Conservation (phyloP, 352 stramenopile genomes). For the Phytophthora crassamura region DNA sequence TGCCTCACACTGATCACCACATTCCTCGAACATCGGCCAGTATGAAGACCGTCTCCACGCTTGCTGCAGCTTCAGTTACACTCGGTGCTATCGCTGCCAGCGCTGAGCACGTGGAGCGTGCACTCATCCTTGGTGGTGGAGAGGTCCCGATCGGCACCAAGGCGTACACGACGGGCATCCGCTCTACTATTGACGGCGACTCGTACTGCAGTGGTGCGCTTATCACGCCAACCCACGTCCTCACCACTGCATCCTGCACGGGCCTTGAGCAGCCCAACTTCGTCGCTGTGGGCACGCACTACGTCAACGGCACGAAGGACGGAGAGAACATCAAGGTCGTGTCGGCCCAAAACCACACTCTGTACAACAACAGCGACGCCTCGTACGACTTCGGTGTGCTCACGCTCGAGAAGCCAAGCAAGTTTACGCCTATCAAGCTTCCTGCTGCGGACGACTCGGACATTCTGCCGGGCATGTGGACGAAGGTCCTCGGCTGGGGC, state of each 20-base stretch:
- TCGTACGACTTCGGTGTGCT: constrained; percentile 47
- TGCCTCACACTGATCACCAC: constrained; percentile 16
- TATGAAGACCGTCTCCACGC: constrained; percentile 19
- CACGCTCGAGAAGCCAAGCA: constrained; percentile 40
- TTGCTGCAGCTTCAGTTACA: constrained; percentile 14
- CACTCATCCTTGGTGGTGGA: constrained; percentile 43
- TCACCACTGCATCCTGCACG: constrained; percentile 22
- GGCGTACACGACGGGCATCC: constrained; percentile 38
- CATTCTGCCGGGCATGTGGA: constrained; percentile 25
- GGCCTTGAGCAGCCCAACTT: neutral
- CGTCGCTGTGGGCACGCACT: constrained; percentile 23
- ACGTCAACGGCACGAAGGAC: constrained; percentile 29
- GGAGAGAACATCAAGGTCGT: constrained; percentile 23
- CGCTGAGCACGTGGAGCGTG: constrained; percentile 9
- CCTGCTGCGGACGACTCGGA: constrained; percentile 31
- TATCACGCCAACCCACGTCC: constrained; percentile 13
- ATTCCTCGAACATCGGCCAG: constrained; percentile 9
- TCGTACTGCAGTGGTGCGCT: constrained; percentile 20
- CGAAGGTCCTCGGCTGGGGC: constrained; percentile 47
- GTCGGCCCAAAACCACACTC: constrained; percentile 11
- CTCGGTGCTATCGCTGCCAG: constrained; percentile 5
- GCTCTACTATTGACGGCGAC: constrained; percentile 18
- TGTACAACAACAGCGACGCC: constrained; percentile 2
- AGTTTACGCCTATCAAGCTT: constrained; percentile 39
- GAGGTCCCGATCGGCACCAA: constrained; percentile 41